Base-by-base conservation (phyloP, 1,284 basidiomycete genomes). In the Heliocybe sulcata region DNA sequence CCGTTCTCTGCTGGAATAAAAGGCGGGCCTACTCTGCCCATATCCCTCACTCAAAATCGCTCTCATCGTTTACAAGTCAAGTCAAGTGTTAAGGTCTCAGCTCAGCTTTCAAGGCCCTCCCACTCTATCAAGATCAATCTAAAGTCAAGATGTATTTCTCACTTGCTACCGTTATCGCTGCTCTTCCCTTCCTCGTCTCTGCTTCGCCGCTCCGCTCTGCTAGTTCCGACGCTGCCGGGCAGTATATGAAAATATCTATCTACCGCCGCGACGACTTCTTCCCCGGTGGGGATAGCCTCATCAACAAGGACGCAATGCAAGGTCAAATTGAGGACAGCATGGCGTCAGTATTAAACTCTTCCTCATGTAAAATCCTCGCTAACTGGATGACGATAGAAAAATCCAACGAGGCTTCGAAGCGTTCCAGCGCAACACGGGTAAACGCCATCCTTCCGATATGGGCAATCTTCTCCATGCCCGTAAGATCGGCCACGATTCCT, bases 291-390 rank as follows among this genome's bases (percentile, higher is more conserved):
- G 60, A 65, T 45, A 47, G 56, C 0, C 53, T 19, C 25, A 58
- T 62, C 4, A 53, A 62, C 38, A 0, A 53, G 10, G 55, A 51
- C 1, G 57, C 53, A 2, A 54, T 65, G 29, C 45, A 54, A 0
- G 33, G 53, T 3, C 58, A 62, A 45, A 16, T 57, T 23, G 53
- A 48, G 14, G 56, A 49, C 14, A 26, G 51, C 29, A 42, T 52
- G 16, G 53, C 38, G 58, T 65, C 56, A 2, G 64, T 58, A n/a
- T n/a, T n/a, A n/a, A n/a, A 11, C n/a, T n/a, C n/a, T n/a, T n/a
- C n/a, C n/a, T 52, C 38, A 14, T 20, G 11, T 47, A 20, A 9
- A 10, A 9, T 20, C 23, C n/a, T 48, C 19, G 19, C 45, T 9
- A 10, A 47, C n/a, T 9, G 9, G 9, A 11, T 9, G 33, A 35